Evolutionary conservation across 202 grass and related monocot species (phyloP).

Genomic region (Carex arenaria): DNA sequence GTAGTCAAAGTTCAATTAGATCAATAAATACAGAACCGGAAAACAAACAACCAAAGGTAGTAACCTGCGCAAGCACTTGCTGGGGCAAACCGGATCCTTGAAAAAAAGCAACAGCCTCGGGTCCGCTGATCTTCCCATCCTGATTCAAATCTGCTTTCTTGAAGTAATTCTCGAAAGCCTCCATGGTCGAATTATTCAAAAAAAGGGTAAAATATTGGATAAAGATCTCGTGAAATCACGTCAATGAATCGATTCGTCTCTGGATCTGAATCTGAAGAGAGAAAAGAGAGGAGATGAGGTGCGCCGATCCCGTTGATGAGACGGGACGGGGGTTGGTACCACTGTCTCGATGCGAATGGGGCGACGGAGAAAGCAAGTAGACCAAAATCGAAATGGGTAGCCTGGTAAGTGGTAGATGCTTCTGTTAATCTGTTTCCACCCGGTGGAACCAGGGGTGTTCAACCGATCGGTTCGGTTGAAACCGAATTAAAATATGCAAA

Average conservation of each 20-base stretch:
- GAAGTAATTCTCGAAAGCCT: slow-evolving; percentile 91
- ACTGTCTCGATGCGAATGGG: slow-evolving; percentile 8
- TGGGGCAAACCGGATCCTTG: slow-evolving; percentile 81
- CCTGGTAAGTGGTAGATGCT: neutral
- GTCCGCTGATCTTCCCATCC: slow-evolving; percentile 93
- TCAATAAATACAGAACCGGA: neutral
- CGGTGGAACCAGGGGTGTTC: too few relatives aligned
- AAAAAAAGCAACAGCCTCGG: slow-evolving; percentile 92
- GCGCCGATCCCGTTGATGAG: slow-evolving; percentile 6
- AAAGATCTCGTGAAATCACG: neutral
- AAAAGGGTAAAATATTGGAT: neutral
- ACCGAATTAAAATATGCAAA: too few relatives aligned
- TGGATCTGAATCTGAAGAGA: slow-evolving; percentile 24
- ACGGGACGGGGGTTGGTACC: neutral
- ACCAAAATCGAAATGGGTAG: neutral
- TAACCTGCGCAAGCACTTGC: slow-evolving; percentile 88
- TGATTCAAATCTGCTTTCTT: slow-evolving; percentile 85
- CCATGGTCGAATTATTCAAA: slow-evolving; percentile 47
- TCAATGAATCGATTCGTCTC: neutral
- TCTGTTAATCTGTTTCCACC: neutral
- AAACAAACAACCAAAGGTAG: neutral
- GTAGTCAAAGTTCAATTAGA: neutral
- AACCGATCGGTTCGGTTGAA: too few relatives aligned
- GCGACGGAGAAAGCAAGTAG: neutral
- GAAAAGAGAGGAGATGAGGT: neutral